Evolutionary conservation across 805 yeast genomes (phyloP), one percentile per base, ranked within the genome.

Genomic region (Kuraishia hungarica): DNA sequence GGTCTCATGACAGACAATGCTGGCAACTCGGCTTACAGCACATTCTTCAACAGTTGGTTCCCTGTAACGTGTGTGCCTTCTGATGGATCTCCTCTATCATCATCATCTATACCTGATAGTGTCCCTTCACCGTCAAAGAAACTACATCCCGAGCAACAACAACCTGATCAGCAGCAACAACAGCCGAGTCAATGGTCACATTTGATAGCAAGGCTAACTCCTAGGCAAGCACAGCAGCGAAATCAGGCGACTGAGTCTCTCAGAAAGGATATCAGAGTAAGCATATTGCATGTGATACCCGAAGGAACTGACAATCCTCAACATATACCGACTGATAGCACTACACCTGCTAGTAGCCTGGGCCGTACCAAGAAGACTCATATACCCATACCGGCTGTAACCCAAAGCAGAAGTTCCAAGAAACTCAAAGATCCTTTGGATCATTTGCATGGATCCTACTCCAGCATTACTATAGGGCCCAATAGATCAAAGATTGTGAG

Each of bases 391-490:
- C 29, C 29, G 10, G 10, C 5, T 26, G 29, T 26, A 48, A 23
- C 17, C 4, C 50, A 10, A 15, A n/a, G 15, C 4, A 35, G 17
- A 17, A 35, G 43, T 35, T 10, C n/a, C 39, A 24, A 51, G 49
- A 23, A 29, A 17, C n/a, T 43, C 28, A 29, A 19, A 47, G 49
- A 39, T 11, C 20, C 24, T 11, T 22, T 19, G 24, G 20, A 43
- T 11, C 54, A 60, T 4, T 59, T 59, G 35, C 70, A 66, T 53
- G 80, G 77, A 0, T 63, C 72, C 19, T 76, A 71, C 59, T 75
- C 82, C 2, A 68, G 72, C 5, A 59, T 78, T 54, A 69, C 67
- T 4, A 67, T 78, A 13, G 74, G 76, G 15, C 75, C 74, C 8
- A 76, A 77, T 54, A 73, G 73, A 43, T 68, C 74, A 3, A 67